Conservation (phyloP, 495 filamentous ascomycete genomes). For the Lophiotrema nucula region DNA sequence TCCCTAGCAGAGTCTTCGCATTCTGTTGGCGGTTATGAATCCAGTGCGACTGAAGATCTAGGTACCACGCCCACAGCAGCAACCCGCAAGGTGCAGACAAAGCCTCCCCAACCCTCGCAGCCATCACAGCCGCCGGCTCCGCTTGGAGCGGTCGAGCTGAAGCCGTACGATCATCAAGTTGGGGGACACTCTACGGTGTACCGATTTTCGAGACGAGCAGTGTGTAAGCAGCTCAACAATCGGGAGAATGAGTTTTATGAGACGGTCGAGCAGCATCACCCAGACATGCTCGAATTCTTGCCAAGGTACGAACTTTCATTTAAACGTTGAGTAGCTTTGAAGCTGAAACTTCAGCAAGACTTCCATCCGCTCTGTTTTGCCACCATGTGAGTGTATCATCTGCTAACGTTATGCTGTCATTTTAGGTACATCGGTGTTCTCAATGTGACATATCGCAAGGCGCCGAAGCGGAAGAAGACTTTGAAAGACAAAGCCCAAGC, state of each 20-base stretch:
- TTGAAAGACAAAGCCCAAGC: slow-evolving; percentile 17
- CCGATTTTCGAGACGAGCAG: slow-evolving; percentile 88
- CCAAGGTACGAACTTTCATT: slow-evolving; percentile 68
- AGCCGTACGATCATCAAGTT: slow-evolving; percentile 95
- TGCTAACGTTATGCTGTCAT: slow-evolving; percentile 40
- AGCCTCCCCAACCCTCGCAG: neutral
- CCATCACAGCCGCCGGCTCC: slow-evolving; percentile 52
- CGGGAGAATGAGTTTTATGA: slow-evolving; percentile 98
- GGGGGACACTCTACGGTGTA: slow-evolving; percentile 95
- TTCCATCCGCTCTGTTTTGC: slow-evolving; percentile 10
- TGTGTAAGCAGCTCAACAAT: slow-evolving; percentile 97
- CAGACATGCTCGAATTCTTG: slow-evolving; percentile 83
- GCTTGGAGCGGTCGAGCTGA: slow-evolving; percentile 88
- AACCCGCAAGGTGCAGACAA: slow-evolving; percentile 21
- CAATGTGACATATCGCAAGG: slow-evolving; percentile 94
- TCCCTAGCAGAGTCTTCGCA: slow-evolving; percentile 56
- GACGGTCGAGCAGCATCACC: slow-evolving; percentile 84
- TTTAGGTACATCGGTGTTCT: slow-evolving; percentile 91
- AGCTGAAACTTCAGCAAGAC: slow-evolving; percentile 44
- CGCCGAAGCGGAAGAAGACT: slow-evolving; percentile 62
- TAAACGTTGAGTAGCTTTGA: slow-evolving; percentile 32
- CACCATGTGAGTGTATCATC: slow-evolving; percentile 14
- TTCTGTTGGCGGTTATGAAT: slow-evolving; percentile 51
- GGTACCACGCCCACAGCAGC: slow-evolving; percentile 64
- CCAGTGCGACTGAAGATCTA: slow-evolving; percentile 56